These are phyloP conservation scores for Aspergillus spinulosporus DNA, from an alignment of 2,329 filamentous ascomycete species.

Conservation along the genomic window DNA sequence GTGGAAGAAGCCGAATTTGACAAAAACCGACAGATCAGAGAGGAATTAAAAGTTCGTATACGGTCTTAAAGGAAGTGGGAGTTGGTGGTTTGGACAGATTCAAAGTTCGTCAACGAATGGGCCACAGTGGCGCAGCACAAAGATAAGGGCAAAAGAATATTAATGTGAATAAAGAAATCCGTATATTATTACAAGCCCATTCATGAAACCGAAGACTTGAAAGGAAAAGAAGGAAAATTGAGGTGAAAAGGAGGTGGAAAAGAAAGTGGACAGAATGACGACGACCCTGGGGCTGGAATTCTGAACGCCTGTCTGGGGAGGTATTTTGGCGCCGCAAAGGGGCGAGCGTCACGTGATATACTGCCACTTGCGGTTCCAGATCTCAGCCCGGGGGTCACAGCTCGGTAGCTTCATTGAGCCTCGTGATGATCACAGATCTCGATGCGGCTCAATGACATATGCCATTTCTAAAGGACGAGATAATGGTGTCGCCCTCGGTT, in stretches of 20 bases:
- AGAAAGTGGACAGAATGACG: conserved; percentile 1
- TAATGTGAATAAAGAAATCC: background rate
- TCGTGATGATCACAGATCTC: background rate
- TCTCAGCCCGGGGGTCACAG: too few relatives aligned
- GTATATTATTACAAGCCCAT: background rate
- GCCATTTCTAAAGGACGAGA: too few relatives aligned
- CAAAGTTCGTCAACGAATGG: conserved; percentile 13
- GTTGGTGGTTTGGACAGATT: background rate
- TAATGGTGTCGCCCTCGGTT: too few relatives aligned
- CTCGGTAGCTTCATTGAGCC: background rate
- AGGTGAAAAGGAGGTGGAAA: conserved; percentile 14
- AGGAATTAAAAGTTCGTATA: conserved; percentile 7
- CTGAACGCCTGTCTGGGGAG: background rate
- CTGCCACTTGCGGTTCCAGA: conserved; percentile 16
- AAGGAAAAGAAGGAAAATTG: conserved; percentile 6
- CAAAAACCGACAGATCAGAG: background rate
- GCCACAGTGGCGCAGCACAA: conserved; percentile 17
- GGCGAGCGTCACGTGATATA: conserved; percentile 21
- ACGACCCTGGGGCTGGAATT: conserved; percentile 5
- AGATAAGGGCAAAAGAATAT: background rate
- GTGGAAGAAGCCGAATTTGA: background rate
- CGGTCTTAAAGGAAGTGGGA: background rate
- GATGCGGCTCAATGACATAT: background rate
- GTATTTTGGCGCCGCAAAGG: conserved; percentile 20
- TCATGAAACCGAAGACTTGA: background rate